Evolutionary conservation across 2,329 filamentous ascomycete genomes (phyloP), one percentile per base, ranked within the genome.

Genomic region (Fusarium sp.): DNA sequence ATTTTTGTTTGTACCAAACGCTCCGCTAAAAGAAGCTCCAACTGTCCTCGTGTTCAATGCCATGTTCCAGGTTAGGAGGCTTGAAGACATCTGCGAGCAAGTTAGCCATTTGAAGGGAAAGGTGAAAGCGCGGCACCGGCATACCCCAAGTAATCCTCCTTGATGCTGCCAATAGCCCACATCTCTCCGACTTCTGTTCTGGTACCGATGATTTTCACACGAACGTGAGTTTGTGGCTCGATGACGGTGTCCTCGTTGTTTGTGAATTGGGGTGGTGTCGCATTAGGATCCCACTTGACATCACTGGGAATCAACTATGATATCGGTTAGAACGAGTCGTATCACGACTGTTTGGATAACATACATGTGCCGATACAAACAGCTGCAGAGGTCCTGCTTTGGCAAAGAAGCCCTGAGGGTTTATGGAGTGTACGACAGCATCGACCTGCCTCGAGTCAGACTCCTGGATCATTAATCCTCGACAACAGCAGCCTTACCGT

Each of bases 91-190:
- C 76, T 79, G 46, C 36, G 24, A 46, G 42, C 4, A 33, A 7
- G 53, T 74, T 56, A 75, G 66, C 53, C 64, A 55, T 33, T 33
- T 24, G n/a, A 22, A 24, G 20, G 42, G 20, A 50, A 42, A 28
- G 15, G 24, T 26, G n/a, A 33, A 22, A n/a, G 17, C 24, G 20
- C 15, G 54, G 22, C 36, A 8, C 55, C 11, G 46, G 52, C 77
- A 45, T 84, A 91, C 90, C 90, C 90, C 40, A 92, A 85, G 76
- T 90, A 92, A 76, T 92, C 90, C 77, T 91, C 95, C 82, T 97
- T 97, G 83, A 99, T 98, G 73, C 94, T 98, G 64, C 95, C 96
- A 79, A 99, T 97, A 38, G 95, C 96, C 87, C 92, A 98, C 88
- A 99, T 97, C 78, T 93, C 92, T 67, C 93, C 94, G 52, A 98